Evolutionary conservation across 2,329 filamentous ascomycete genomes (phyloP), one percentile per base, ranked within the genome.

Genomic region (Trichoderma sp.): DNA sequence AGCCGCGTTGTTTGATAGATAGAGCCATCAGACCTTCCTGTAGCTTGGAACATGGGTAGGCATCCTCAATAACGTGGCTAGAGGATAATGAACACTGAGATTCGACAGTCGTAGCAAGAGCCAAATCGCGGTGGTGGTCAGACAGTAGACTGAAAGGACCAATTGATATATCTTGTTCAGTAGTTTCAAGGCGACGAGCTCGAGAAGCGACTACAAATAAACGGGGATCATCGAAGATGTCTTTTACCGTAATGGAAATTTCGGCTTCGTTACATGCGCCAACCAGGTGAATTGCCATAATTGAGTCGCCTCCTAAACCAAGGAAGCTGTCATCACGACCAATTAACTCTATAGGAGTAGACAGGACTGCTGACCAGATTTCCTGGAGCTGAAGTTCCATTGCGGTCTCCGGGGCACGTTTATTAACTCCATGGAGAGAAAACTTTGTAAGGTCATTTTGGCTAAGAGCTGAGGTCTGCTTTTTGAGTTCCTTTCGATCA

Each of bases 281-380:
- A 24, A 66, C 61, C 1, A 69, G 54, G 21, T 68, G 49, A 11
- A 70, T 72, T 13, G 71, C 72, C 11, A 56, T 65, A 28, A 76
- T 72, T 16, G 74, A 75, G 83, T 88, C 34, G 71, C 68, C 4
- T 80, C 81, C 1, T 79, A 72, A 51, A 3, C 66, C 54, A 14
- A 71, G 28, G 46, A 74, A 73, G 18, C 51, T 70, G 7, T 73
- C 69, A 32, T 70, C 59, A 10, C 61, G 59, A 4, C 66, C 66
- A 59, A 74, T 73, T 11, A 59, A 54, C 1, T 70, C 65, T 1
- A 26, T 1, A 6, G 61, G 18, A 1, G 70, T 43, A 5, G 49
- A 60, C 10, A 73, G 63, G 6, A 73, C 34, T 8, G 37, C 16
- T 18, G 72, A 71, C 72, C 72, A 73, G 6, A 73, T 49, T 13